Evolutionary conservation across 139 green algal genomes (phyloP), one percentile per base, ranked within the genome.

Genomic region (Micromonas pusilla): DNA sequence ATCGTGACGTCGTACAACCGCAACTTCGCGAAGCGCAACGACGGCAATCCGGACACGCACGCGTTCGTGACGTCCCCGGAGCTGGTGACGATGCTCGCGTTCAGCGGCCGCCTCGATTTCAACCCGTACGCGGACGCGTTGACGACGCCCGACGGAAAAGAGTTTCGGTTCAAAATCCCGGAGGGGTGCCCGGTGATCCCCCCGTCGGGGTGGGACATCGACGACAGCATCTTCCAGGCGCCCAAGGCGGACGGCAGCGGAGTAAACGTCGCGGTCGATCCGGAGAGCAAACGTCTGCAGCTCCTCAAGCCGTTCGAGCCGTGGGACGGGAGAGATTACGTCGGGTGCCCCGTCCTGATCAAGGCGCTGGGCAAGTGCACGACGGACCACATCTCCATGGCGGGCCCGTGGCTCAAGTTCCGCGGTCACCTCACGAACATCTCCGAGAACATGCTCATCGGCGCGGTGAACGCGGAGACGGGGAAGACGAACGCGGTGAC

Each of bases 321-420:
- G 62, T 70, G 62, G 62, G 62, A 70, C 28, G 62, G 62, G 6
- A 31, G 19, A 25, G 62, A 70, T 16, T 70, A 70, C 62, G 28
- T 37, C 26, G 62, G 19, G 9, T 70, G 62, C 62, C 62, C 62
- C 9, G 62, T 70, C 13, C 62, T 70, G 26, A 70, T 70, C 62
- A 70, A 70, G 62, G 62, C 62, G 6, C 62, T 70, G 9, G 62
- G 62, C 62, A 70, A 70, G 62, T 70, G 62, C 62, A 70, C 62
- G 13, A 70, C 62, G 9, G 62, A 70, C 62, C 62, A 70, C 62
- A 70, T 70, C 62, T 70, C 62, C 26, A 70, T 70, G 62, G 62
- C 62, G 6, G 62, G 62, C 20, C 62, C 62, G 13, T 70, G 62
- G 62, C 62, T 70, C 62, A 70, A 70, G 62, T 70, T 70, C 62